Conservation (phyloP, 2,329 filamentous ascomycete species). For the Exophiala xenobiotica region DNA sequence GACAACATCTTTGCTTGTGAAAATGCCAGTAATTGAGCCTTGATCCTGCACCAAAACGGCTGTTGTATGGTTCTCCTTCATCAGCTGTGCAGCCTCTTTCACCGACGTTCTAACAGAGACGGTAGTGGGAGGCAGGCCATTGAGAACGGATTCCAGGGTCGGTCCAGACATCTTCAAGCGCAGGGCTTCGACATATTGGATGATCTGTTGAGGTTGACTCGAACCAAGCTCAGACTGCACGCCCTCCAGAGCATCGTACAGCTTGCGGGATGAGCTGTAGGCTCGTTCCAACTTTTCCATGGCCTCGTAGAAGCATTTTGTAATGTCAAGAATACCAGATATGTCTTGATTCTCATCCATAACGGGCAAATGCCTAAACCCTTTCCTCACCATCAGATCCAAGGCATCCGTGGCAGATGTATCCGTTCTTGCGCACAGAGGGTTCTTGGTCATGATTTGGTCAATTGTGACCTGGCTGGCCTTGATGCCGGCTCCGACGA, state of each 20-base stretch:
- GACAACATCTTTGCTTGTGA: conserved; percentile 98
- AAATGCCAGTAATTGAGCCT: conserved; percentile 96
- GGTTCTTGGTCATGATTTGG: conserved; percentile 99
- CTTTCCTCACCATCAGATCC: conserved; percentile 97
- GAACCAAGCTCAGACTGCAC: conserved; percentile 95
- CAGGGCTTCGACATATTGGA: conserved; percentile 96
- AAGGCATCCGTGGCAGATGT: conserved; percentile 97
- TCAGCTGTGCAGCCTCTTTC: conserved; percentile 88
- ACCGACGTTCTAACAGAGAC: conserved; percentile 95
- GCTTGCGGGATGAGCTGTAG: conserved; percentile 94
- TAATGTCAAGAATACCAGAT: conserved; percentile 95
- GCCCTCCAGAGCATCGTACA: conserved; percentile 95
- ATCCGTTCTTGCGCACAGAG: conserved; percentile 92
- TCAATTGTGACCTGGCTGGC: conserved; percentile 87
- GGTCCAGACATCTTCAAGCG: conserved; percentile 96
- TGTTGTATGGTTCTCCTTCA: conserved; percentile 99
- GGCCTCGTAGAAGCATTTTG: conserved; percentile 99
- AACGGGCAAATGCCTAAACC: conserved; percentile 93
- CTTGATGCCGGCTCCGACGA: conserved; percentile 87
- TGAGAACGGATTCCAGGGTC: conserved; percentile 90
- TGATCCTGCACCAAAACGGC: conserved; percentile 95
- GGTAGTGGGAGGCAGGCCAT: conserved; percentile 86
- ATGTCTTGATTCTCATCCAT: conserved; percentile 99
- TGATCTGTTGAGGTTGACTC: conserved; percentile 96
- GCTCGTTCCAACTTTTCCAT: conserved; percentile 99